phyloP scores from a whole-genome alignment of 2,329 filamentous ascomycete species.

The Fusarium ramigenum region DNA sequence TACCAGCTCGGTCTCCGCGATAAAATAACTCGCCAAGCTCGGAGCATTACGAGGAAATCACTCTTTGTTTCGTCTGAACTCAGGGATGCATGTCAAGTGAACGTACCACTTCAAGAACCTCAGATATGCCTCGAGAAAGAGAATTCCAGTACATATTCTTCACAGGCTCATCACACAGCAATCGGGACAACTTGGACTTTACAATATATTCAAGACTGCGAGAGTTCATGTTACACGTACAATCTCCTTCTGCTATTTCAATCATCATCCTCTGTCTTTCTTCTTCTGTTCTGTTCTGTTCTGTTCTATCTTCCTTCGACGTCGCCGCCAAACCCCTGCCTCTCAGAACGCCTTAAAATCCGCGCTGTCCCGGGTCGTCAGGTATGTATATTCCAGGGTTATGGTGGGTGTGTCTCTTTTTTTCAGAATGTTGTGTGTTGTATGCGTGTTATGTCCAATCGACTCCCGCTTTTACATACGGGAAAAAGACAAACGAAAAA shows the following conservation, averaged over 20 bases:
- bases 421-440: background rate
- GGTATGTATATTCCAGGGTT: slow-evolving; percentile 35
- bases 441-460: slow-evolving; percentile 13
- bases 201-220: slow-evolving; percentile 41
- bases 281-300: background rate
- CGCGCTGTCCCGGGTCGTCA: slow-evolving; percentile 28
- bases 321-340: slow-evolving; percentile 15
- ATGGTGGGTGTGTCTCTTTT: background rate
- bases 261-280: slow-evolving; percentile 9
- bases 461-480: background rate
- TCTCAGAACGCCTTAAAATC: slow-evolving; percentile 34
- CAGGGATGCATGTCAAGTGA: rapidly evolving
- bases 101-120: background rate
- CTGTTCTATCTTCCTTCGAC: slow-evolving; percentile 2
- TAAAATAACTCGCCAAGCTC: background rate
- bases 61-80: background rate
- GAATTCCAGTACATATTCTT: rapidly evolving
- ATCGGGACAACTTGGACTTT: slow-evolving; percentile 14
- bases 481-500: slow-evolving; percentile 28
- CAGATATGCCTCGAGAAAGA: background rate
- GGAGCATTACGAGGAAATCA: background rate
- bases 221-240: slow-evolving; percentile 43
- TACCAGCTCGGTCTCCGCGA: slow-evolving; percentile 11
- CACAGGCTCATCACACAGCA: background rate
- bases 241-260: slow-evolving; percentile 30